A percentile compares a stretch with the other conserved stretches of the same genome.
Evolutionary conservation across 805 yeast species (phyloP).

Genomic region (Barnettozyma sucrosica): DNA sequence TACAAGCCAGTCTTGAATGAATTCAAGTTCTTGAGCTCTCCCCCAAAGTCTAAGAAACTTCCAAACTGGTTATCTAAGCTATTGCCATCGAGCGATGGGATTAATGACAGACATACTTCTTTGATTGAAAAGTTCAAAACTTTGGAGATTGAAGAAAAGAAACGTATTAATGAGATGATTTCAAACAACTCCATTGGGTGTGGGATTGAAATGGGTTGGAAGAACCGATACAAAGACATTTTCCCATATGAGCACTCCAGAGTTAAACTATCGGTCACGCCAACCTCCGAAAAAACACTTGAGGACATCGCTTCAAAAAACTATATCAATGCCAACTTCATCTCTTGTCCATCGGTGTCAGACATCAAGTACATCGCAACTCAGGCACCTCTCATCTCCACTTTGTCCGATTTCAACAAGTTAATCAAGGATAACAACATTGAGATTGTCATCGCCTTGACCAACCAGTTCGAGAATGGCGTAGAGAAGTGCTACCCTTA

Average conservation of each 20-base stretch:
- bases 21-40: constrained; percentile 14
- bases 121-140: constrained; percentile 49
- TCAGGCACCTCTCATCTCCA: constrained; percentile 78
- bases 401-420: constrained; percentile 82
- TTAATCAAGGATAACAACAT: constrained; percentile 59
- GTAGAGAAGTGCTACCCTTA: constrained; percentile 77
- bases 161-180: constrained; percentile 46
- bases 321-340: constrained; percentile 85
- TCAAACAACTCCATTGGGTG: constrained; percentile 20
- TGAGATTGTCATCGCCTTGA: constrained; percentile 67
- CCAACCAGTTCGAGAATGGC: constrained; percentile 70
- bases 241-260: constrained; percentile 83
- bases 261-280: constrained; percentile 44
- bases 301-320: constrained; percentile 30
- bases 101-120: constrained; percentile 23
- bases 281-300: constrained; percentile 1
- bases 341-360: constrained; percentile 27
- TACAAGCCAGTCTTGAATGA: constrained; percentile 17
- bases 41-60: constrained; percentile 19
- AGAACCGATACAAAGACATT: constrained; percentile 84
- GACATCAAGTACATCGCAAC: constrained; percentile 64
- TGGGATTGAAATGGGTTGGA: constrained; percentile 76
- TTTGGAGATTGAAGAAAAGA: constrained; percentile 66
- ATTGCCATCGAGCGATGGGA: constrained; percentile 13
- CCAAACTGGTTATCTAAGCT: constrained; percentile 50